These are phyloP conservation scores for Apiotrichum laibachii DNA, from an alignment of 1,284 basidiomycete genomes.

Conservation along the genomic window DNA sequence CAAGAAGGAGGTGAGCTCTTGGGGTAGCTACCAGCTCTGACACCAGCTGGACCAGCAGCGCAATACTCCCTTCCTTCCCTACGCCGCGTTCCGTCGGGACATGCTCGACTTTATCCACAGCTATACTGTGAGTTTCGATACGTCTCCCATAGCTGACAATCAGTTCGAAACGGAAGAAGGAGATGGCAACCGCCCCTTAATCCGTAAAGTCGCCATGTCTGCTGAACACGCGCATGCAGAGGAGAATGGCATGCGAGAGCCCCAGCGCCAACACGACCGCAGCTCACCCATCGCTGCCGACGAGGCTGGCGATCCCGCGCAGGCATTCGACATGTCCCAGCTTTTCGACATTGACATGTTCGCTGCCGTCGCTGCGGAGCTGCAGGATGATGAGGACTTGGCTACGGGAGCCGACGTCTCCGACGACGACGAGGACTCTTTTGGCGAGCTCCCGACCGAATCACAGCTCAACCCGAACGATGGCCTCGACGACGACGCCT, in stretches of 20 bases:
- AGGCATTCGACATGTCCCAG: conserved; percentile 4
- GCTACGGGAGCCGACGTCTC: neutral
- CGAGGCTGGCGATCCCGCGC: neutral
- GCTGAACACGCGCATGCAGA: neutral
- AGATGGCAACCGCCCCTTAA: too few relatives aligned
- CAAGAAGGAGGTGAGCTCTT: too few relatives aligned
- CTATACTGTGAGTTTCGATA: too few relatives aligned
- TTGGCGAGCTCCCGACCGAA: neutral
- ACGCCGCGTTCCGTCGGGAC: too few relatives aligned
- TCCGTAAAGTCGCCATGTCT: neutral
- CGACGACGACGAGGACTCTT: neutral
- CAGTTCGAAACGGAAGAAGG: neutral
- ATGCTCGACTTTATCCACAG: too few relatives aligned
- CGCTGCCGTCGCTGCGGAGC: conserved; percentile 15
- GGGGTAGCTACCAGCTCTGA: too few relatives aligned
- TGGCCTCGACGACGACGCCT: neutral
- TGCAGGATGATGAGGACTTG: conserved; percentile 10
- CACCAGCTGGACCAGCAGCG: too few relatives aligned
- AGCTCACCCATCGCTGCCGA: neutral
- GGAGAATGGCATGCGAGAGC: neutral
- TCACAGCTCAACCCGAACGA: neutral
- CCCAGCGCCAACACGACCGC: neutral
- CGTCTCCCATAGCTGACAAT: neutral
- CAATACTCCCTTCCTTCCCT: too few relatives aligned
- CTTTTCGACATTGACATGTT: conserved; percentile 17